Base-by-base conservation (phyloP, 768 basidiomycete genomes). In the Podaxis pistillaris region DNA sequence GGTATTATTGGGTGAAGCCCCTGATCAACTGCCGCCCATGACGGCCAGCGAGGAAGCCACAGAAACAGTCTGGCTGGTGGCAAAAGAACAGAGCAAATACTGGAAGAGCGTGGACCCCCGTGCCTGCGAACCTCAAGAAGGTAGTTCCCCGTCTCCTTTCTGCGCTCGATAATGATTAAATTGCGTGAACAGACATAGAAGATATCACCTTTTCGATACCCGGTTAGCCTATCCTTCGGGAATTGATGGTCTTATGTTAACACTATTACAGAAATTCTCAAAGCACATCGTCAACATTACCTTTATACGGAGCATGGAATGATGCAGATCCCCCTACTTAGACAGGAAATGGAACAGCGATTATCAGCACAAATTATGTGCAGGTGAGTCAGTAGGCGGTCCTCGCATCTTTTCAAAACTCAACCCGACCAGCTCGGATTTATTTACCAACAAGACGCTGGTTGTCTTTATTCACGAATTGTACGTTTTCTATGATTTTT, bases 401-500 rank as follows among this genome's bases (percentile, higher is more conserved):
- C 12, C 41, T 54, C n/a, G 56, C 63, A 41, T 50, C 40, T 60
- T 37, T 53, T 57, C 57, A 15, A 15, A 4, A 33, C 37, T 56
- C 44, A 56, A 26, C 64, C 41, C 12, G 51, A 37, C 17, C 54
- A 97, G 96, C 36, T 75, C 81, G 50, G 90, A 96, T 72, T 78
- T 98, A 36, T 89, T 92, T 69, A 82, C 88, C 28, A 88, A 90
- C 59, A 76, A 85, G 33, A 93, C 90, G 0, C 69, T 98, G 26
- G 85, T 98, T 30, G 75, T 98, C 46, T 93, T 98, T 69, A 86
- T 91, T 4, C 97, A 99, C 75, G 96, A 98, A 78, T 94, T 98
- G 96, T 96, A 72, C 72, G 93, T 75, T 36, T 57, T 46, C 46
- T 63, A 12, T 7, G 8, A 12, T n/a, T 56, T 17, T 46, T 30